Base-by-base conservation (phyloP, 805 yeast genomes). In the Ogataea minuta region DNA sequence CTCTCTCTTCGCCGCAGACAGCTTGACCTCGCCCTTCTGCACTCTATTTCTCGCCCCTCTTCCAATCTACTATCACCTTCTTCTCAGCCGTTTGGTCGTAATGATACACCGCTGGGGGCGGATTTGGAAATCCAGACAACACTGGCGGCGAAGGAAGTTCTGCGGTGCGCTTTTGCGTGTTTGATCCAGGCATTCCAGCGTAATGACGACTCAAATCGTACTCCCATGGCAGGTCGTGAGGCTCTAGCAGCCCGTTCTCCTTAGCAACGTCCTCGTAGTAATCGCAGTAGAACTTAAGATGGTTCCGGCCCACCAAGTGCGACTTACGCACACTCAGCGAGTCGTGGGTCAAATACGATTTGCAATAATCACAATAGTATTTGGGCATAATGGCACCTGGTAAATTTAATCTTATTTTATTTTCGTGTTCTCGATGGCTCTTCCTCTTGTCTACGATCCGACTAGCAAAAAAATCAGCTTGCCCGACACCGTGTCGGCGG, bases 291-390 rank as follows among this genome's bases (percentile, higher is more conserved):
- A 74, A 70, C 44, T 75, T 72, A 29, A 84, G 67, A 60, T 88
- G 96, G 59, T 84, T 81, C 51, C 76, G 77, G 8, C 96, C 96
- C 27, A 73, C 66, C 28, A 84, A 60, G 61, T 88, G 96, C 28
- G 88, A 79, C 54, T 83, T 81, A 15, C 95, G 65, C 39, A 88
- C 96, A 64, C 93, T 83, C 52, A 78, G 68, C n/a, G 93, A 83
- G 61, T 87, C 95, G 58, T 88, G 96, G 1, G 96, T 88, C 42
- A 89, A 66, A 52, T 83, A 82, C 13, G 88, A 77, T 55, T 79
- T 79, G 59, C 96, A 88, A 58, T 87, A 88, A 50, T 84, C 93
- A 62, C 96, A 88, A 63, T 81, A 84, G 59, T 81, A 84, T 47
- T 81, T 74, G 3, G 79, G 82, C 89, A 82, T 79, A 11, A 9